Base-by-base conservation (phyloP, 345 rosid species). In the Populus alba region DNA sequence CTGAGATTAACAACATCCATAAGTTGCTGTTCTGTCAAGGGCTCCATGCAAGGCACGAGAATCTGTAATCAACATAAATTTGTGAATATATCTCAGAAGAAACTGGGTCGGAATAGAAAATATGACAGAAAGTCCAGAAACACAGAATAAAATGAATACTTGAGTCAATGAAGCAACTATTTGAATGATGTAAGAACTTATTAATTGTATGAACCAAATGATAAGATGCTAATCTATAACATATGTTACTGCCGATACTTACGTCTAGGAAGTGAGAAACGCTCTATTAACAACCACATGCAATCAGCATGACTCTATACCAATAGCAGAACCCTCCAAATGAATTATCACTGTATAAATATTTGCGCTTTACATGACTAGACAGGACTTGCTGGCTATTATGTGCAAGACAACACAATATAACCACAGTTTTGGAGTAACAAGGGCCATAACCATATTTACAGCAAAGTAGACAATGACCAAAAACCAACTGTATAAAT, bases 11-110 rank as follows among this genome's bases (percentile, higher is more conserved):
- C 66, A 31, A 89, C 89, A 68, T 87, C 88, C 69, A 85, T 11
- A 29, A 79, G 16, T 66, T 96, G 98, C 55, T 83, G 86, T 5
- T 94, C 97, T 31, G 92, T 82, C 86, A 96, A 71, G 59, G 90
- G 87, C 41, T 92, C 89, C 63, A 95, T 88, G 80, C 91, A 92
- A 49, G 97, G 92, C 82, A 79, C 62, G 4, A 95, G 88, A 74
- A 93, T 93, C 99, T 95, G 88, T 47, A 80, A 75, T 74, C 74
- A 71, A 73, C 15, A 59, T 3, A 49, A 69, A 53, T 6, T 61
- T 33, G 67, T 27, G n/a, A 59, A 18, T 53, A 68, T 11, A 77
- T 69, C 79, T 67, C 68, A 53, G 67, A 53, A 51, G 22, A 59
- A 39, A 39, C 22, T 41, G 66, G 22, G 53, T 65, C 55, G 45